Base-by-base conservation (phyloP, 2,329 filamentous ascomycete species). In the Paramyrothecium sp. region DNA sequence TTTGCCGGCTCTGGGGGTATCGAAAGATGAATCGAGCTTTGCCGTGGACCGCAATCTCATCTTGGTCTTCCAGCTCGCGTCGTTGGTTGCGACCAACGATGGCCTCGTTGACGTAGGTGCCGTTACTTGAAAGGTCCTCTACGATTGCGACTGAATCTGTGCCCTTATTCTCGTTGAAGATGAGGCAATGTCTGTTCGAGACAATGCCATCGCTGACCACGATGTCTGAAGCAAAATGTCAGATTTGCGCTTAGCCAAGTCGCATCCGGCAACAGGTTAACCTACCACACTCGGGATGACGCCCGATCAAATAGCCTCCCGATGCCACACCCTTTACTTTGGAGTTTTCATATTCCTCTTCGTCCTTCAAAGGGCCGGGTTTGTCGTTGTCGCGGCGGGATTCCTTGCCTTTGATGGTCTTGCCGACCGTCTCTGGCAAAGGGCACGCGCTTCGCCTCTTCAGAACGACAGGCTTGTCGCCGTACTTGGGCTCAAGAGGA, bases 101-200 rank as follows among this genome's bases (percentile, higher is more conserved):
- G 17, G 88, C 89, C 66, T 97, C 92, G 68, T 98, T 98, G 65
- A 99, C 89, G 70, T 93, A 99, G 0, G 96, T 99, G 53, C 95
- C 95, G 70, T 99, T 99, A 69, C 88, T 95, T 7, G 95, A 99
- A 20, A 98, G 77, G 72, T 99, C 95, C 71, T 99, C 93, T 5
- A 99, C 75, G 13, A 98, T 84, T 10, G 92, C 94, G 47, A 86
- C 81, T 63, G 80, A 83, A 72, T 84, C 79, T 17, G 76, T 73
- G 11, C 78, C 81, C 62, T 84, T 84, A 60, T 84, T 84, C 67
- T 86, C 82, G 21, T 76, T 80, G 66, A 90, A 91, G 2, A 91
- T 63, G 10, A 91, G 75, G 61, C 88, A 91, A 72, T 93, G 90
- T 3, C 93, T 85, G 69, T 98, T 98, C 19, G 93, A 97, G 48